Evolutionary conservation across 2,329 filamentous ascomycete genomes (phyloP).

Genomic region (Penicillium expansum): DNA sequence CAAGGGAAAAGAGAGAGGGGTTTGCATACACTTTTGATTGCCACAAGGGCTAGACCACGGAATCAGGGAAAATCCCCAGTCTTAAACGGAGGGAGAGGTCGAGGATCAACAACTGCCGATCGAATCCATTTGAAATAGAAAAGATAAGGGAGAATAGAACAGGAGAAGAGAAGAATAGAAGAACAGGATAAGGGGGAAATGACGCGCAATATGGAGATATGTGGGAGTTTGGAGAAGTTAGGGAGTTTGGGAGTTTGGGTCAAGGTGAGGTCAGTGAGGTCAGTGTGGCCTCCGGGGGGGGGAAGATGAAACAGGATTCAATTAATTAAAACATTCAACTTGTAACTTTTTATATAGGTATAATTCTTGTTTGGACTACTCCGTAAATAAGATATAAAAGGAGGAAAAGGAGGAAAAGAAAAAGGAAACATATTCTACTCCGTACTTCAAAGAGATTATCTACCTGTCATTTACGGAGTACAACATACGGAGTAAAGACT

Average conservation of each 20-base stretch:
- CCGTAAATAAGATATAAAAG: background rate
- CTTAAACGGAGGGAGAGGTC: background rate
- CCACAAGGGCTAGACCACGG: background rate
- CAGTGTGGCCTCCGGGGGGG: background rate
- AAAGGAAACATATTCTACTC: background rate
- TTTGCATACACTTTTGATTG: conserved; percentile 1
- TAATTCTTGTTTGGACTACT: background rate
- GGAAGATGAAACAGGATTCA: conserved; percentile 7
- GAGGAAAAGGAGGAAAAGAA: background rate
- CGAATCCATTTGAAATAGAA: conserved; percentile 3
- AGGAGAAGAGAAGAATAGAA: background rate
- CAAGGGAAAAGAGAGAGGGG: background rate
- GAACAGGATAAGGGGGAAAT: background rate
- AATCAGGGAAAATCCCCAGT: background rate
- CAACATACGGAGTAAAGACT: background rate
- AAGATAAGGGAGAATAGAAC: background rate
- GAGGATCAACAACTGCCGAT: conserved; percentile 5
- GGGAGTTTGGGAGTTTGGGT: background rate
- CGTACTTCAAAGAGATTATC: background rate
- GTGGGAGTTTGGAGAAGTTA: background rate
- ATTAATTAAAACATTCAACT: background rate
- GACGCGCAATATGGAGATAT: background rate
- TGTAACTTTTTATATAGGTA: background rate
- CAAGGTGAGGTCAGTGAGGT: conserved; percentile 8
- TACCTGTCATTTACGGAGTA: background rate